Evolutionary conservation across 208 protist genomes (phyloP), one percentile per base, ranked within the genome.

Genomic region (Crithidia thermophila): DNA sequence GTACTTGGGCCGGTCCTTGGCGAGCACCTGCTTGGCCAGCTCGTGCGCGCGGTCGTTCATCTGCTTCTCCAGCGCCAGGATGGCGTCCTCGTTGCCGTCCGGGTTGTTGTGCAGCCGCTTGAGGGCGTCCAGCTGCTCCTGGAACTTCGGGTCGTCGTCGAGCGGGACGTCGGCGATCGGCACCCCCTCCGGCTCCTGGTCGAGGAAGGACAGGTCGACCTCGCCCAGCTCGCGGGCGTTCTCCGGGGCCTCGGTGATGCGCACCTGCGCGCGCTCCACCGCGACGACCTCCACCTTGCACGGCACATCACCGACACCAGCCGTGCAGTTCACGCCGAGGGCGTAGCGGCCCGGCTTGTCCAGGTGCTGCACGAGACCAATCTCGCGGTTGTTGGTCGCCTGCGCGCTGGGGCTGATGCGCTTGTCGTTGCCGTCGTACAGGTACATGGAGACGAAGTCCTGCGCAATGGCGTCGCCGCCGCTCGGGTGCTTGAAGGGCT

Each of bases 371-470:
- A 90, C 89, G 23, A 94, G 50, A 23, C 84, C 79, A 40, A 83
- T 85, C 53, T 94, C 84, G 36, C 89, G 83, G 77, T 84, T 88
- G 73, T 92, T 93, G 16, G 73, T 89, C 30, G 86, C 86, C 20
- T 74, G 66, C 25, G 73, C 50, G 11, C 76, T 83, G 31, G 73
- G 74, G 49, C 66, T 75, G 34, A 94, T 79, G 57, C 84, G 83
- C 61, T 84, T 81, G 77, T 94, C 71, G 13, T 85, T 57, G 18
- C 56, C 30, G 67, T 92, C 73, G 75, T 94, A 92, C 14, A 94
- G 72, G 63, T 93, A 87, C 68, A 90, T 77, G 5, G 77, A 82
- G n/a, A 91, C 45, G 43, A 87, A 91, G 64, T 94, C 85, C 55
- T 94, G 79, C 11, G 84, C 79, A 49, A 92, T 83, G 4, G 80